Evolutionary conservation across 345 rosid genomes (phyloP), one percentile per base, ranked within the genome.

Genomic region (Gossypium arboreum): DNA sequence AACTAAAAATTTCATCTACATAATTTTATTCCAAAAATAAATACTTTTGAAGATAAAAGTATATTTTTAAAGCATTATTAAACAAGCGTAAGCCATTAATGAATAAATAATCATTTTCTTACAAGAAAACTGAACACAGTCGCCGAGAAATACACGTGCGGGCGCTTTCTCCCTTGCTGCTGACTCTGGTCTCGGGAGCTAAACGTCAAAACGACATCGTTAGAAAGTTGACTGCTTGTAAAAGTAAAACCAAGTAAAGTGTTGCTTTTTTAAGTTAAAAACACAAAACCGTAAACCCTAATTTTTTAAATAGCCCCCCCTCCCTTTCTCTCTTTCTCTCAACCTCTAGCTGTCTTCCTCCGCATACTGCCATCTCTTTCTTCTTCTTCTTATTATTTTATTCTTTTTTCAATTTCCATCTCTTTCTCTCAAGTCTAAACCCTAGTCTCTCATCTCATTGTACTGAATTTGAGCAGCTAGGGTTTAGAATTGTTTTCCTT

Each of bases 241-340:
- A 60, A 60, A 9, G 25, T 12, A 15, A 15, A 51, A 13, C 7
- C 0, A 15, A 51, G 55, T 51, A 1, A 17, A 22, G 54, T 20
- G 58, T 29, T 34, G 7, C 8, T 12, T 65, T 34, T 9, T 61
- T 25, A 2, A 4, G 58, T 13, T 78, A 55, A 82, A 55, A 82
- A 80, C 81, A 78, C 79, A 66, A 83, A 66, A 82, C 87, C 83
- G 88, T 83, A 83, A 92, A 91, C 93, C 94, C 96, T 91, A 88
- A 84, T 80, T 61, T 85, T 88, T 89, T 90, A 91, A 84, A 83
- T 91, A 88, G 82, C 43, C 72, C 75, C 29, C 34, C 39, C 73
- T 57, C 18, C 16, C 22, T 76, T 47, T 63, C 67, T 45, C 7
- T 34, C 7, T 6, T 62, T 60, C 71, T 60, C 70, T 78, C 71